These are phyloP conservation scores for Hemisphaericaspora subhashii DNA, from an alignment of 1,139 yeast genomes.

Conservation along the genomic window DNA sequence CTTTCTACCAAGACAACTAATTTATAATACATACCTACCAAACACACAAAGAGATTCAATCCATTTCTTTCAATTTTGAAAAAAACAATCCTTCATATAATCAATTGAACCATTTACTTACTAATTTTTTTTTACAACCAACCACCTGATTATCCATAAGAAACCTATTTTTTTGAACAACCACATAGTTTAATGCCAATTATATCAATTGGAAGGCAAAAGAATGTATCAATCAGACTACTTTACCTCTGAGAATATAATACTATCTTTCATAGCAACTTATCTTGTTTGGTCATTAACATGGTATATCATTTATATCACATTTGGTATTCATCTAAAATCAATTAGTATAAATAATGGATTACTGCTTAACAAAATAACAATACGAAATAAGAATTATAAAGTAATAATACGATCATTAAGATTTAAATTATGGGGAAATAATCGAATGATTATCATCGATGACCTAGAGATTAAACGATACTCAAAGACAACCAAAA, in stretches of 20 bases:
- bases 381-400: conserved; percentile 17
- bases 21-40: too few relatives aligned
- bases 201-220: too few relatives aligned
- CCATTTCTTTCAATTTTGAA: too few relatives aligned
- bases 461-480: conserved; percentile 24
- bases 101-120: too few relatives aligned
- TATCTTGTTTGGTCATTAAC: conserved; percentile 21
- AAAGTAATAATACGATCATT: conserved; percentile 24
- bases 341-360: conserved; percentile 42
- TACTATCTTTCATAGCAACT: background rate
- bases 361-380: conserved; percentile 35
- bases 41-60: too few relatives aligned
- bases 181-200: too few relatives aligned
- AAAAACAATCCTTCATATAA: too few relatives aligned
- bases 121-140: too few relatives aligned
- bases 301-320: conserved; percentile 31
- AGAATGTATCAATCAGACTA: background rate
- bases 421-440: conserved; percentile 44
- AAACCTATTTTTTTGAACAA: too few relatives aligned
- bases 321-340: conserved; percentile 35
- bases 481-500: background rate
- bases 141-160: too few relatives aligned
- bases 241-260: background rate
- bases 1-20: too few relatives aligned
- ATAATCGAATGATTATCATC: conserved; percentile 31